phyloP scores from a whole-genome alignment of 345 rosid genomes.

The Camelina neglecta region DNA sequence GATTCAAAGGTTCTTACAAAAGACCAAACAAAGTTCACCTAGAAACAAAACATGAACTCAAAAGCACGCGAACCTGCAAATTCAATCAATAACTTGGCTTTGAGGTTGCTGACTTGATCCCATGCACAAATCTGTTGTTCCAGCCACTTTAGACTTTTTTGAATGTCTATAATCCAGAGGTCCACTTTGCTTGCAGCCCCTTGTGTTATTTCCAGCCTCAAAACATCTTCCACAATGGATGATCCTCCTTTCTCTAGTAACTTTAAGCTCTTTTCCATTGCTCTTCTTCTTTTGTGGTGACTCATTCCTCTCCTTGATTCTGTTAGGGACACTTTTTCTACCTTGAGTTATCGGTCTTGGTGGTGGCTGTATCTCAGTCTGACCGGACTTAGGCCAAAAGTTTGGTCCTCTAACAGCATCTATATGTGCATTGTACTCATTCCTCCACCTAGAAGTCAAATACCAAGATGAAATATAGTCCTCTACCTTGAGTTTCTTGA shows the following conservation, averaged over 20 bases:
- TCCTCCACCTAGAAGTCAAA: too few relatives aligned
- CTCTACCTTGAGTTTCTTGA: too few relatives aligned
- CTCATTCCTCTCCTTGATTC: slow-evolving; percentile 6
- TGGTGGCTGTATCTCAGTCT: background rate
- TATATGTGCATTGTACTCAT: background rate
- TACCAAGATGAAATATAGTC: too few relatives aligned
- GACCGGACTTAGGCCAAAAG: background rate
- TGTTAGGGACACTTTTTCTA: background rate
- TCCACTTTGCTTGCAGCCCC: background rate
- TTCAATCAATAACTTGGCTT: slow-evolving; percentile 19
- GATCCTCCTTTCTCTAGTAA: background rate
- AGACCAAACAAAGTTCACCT: too few relatives aligned
- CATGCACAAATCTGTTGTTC: background rate
- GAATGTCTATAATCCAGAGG: background rate
- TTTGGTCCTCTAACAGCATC: background rate
- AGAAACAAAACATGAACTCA: too few relatives aligned
- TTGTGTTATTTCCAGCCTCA: background rate
- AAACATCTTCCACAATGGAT: background rate
- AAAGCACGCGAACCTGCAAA: too few relatives aligned
- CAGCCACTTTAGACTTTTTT: background rate
- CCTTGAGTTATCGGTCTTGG: background rate
- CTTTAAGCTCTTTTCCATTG: background rate
- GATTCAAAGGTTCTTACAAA: too few relatives aligned
- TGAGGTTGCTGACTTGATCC: background rate
- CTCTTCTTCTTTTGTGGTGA: background rate